Base-by-base conservation (phyloP, 139 green algal genomes). In the Edaphochlamys debaryana region DNA sequence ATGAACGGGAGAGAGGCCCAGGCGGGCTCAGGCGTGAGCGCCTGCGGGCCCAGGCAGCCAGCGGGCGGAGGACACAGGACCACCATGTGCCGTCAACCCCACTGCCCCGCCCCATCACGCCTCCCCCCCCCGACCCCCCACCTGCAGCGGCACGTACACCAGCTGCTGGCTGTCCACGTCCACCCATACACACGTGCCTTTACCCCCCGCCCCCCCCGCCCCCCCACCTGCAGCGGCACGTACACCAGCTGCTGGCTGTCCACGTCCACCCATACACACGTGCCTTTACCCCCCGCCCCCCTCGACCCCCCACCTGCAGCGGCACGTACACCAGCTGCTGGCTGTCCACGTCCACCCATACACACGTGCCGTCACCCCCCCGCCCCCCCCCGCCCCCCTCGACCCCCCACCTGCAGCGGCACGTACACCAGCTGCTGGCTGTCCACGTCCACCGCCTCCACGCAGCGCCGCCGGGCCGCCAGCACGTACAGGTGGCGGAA, bases 401-500 rank as follows among this genome's bases (percentile, higher is more conserved):
- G n/a, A n/a, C n/a, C n/a, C n/a, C n/a, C 60, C 67, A n/a, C 97
- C 63, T 30, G 87, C 58, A 99, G 68, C 27, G 94, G 95, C 54
- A 95, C 94, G 42, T 92, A 93, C 42, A 98, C 94, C 17, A 88
- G 82, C 78, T 90, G 75, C 52, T 89, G 79, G 38, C 85, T 92
- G 86, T 96, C 90, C 50, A 98, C 91, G 68, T 99, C 96, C 0
- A 98, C 75, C 0, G 96, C 95, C 41, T 95, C 81, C 72, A 99
- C 41, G 72, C 91, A 92, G 38, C 96, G 91, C 6, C 87, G 84
- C 87, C 98, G 81, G 0, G 91, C 78, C 3, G 97, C 97, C 50
- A 99, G 85, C 56, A 96, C 96, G 75, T 98, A 99, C 66, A 99
- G 87, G 85, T 99, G 96, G 30, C 97, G 89, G 68, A 99, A 93